Base-by-base conservation (phyloP, 2,329 filamentous ascomycete genomes). In the Verticillium zaregamsianum region DNA sequence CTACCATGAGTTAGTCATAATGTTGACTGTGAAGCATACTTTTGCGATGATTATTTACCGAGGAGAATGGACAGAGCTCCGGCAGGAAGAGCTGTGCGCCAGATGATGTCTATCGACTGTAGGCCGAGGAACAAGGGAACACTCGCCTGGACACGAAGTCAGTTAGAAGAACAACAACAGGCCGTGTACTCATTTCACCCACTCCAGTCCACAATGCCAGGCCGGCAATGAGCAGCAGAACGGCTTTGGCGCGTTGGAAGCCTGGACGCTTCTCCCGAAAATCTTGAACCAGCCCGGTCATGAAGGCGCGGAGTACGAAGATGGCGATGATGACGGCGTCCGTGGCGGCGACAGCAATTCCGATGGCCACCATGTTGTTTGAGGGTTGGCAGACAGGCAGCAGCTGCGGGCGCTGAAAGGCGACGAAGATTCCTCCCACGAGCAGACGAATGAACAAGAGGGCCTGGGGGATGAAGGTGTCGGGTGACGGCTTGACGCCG, bases 161-260 rank as follows among this genome's bases (percentile, higher is more conserved):
- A 64, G 60, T 40, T 5, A 60, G 25, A 25, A 17, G n/a, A 8
- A n/a, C 40, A 6, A 28, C 11, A n/a, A 12, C 28, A 55, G 9
- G 2, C 2, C 2, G 23, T 31, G 15, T 17, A 20, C 31, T 9
- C 32, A 45, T n/a, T 23, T 17, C 45, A 80, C 82, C 70, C 68
- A 85, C 82, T 66, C 74, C 82, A 59, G 79, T 82, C 84, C 84
- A 87, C 35, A 84, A 68, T n/a, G 74, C 76, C 61, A 85, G 71
- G 15, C 77, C 81, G 55, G 75, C 67, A 25, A 81, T 72, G 20
- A 79, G 71, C 1, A 79, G 68, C 28, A 80, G 66, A 20, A 82
- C 66, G 40, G 77, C 74, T 67, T 77, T 82, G 62, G 71, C 75
- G 37, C 74, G 73, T 4, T 68, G 68, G 54, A 68, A 62, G 14